These are phyloP conservation scores for Sphagnum fallax DNA, from an alignment of 228 moss, liverwort and hornwort species.

Conservation along the genomic window DNA sequence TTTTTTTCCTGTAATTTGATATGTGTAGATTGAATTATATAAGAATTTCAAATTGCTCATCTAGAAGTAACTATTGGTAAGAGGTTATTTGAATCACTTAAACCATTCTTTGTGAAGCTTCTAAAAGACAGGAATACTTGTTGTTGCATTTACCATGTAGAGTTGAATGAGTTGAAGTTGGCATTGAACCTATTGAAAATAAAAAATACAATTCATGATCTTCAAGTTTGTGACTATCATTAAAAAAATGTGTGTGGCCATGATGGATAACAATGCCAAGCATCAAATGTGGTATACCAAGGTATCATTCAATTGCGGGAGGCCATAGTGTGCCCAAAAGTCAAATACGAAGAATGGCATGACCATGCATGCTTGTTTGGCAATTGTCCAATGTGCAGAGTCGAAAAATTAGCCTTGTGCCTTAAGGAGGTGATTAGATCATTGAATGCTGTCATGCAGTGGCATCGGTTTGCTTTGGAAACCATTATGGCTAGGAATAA, in stretches of 20 bases:
- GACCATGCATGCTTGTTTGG: not conserved
- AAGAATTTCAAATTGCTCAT: not conserved
- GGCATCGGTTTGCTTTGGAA: not conserved
- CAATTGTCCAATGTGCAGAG: not conserved
- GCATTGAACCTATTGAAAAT: not conserved
- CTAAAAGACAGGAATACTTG: not conserved
- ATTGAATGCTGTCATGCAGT: rapidly evolving
- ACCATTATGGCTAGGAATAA: not conserved
- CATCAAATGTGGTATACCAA: no score
- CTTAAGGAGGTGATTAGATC: not conserved
- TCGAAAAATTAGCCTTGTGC: not conserved
- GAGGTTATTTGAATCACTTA: not conserved
- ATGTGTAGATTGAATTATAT: not conserved
- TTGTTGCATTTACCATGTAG: not conserved
- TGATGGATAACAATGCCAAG: no score
- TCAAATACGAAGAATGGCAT: not conserved
- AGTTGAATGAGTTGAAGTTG: not conserved
- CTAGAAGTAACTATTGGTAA: not conserved
- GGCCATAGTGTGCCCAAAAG: not conserved
- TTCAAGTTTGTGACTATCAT: no score
- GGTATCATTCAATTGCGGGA: not conserved
- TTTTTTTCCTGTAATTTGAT: not conserved
- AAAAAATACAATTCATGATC: no score
- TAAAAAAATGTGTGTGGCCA: no score
- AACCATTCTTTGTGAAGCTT: not conserved